Evolutionary conservation across 2,329 filamentous ascomycete genomes (phyloP).

Genomic region (Dactylellina parvicollis): DNA sequence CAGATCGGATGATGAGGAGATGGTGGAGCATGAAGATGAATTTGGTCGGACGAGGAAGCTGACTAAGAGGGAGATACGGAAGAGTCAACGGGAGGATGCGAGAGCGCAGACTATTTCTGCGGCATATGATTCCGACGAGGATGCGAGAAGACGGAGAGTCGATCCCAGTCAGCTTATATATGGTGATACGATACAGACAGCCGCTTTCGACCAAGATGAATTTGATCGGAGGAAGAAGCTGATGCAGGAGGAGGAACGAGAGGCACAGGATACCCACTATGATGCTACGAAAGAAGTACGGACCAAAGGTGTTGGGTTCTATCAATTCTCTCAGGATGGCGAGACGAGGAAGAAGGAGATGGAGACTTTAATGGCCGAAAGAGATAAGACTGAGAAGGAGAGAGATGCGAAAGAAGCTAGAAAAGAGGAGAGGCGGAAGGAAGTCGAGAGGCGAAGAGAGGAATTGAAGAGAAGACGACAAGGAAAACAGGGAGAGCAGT

Average conservation of each 20-base stretch:
- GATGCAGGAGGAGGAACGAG: constrained; percentile 81
- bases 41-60: constrained; percentile 84
- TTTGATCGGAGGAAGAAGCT: constrained; percentile 65
- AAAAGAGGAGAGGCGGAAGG: constrained; percentile 66
- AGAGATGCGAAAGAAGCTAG: constrained; percentile 69
- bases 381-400: constrained; percentile 73
- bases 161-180: constrained; percentile 74
- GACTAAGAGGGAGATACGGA: constrained; percentile 73
- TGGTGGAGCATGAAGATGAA: constrained; percentile 90
- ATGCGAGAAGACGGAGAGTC: constrained; percentile 53
- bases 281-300: constrained; percentile 84
- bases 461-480: constrained; percentile 66
- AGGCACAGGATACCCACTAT: constrained; percentile 85
- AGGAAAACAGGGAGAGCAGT: constrained; percentile 76
- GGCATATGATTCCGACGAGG: constrained; percentile 45
- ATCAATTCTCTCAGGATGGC: constrained; percentile 83
- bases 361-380: constrained; percentile 74
- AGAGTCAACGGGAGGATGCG: constrained; percentile 62
- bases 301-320: constrained; percentile 90
- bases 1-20: constrained; percentile 66
- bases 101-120: constrained; percentile 30
- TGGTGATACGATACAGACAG: constrained; percentile 83
- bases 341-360: constrained; percentile 76
- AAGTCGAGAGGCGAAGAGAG: constrained; percentile 62
- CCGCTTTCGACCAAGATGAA: constrained; percentile 82